Evolutionary conservation across 768 basidiomycete genomes (phyloP), one percentile per base, ranked within the genome.

Genomic region (Phlebiopsis gigantea): DNA sequence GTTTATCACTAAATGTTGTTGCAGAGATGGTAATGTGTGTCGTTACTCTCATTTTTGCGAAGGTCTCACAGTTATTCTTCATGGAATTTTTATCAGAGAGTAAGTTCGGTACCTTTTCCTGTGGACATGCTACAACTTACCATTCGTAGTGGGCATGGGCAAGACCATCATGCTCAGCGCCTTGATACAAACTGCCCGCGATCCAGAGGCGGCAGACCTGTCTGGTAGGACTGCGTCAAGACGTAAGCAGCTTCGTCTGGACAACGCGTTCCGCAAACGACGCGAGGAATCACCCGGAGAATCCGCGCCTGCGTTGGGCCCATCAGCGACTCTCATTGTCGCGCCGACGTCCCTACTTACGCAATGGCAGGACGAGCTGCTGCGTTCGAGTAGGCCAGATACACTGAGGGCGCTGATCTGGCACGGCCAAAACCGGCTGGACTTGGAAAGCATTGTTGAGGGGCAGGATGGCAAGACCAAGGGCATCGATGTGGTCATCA

Each of bases 361-460:
- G n/a, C 96, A 98, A 68, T 98, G 96, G 96, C 78, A 83, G n/a
- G 85, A 88, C 43, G 96, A 98, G 66, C 74, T 98, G n/a, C 75
- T 83, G 64, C 82, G 90, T n/a, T 90, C 88, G 30, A 88, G 90
- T 61, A 82, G 81, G 63, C 75, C 84, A 39, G 87, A 83, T 0
- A 79, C 84, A 2, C 59, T 94, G 26, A 78, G 80, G 56, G 77
- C 86, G 1, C 69, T 84, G 34, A 74, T 98, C 41, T 96, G 93
- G 88, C 93, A 97, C 68, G 95, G 94, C 2, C 85, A 87, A 60
- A 90, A 91, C 66, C 78, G 93, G 53, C 71, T 80, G n/a, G 85
- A 91, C 64, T 67, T 96, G 28, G 84, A 89, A 52, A 66, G 73
- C 61, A 68, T 75, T 57, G 60, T 87, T 10, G 79, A 83, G 54